Conservation (phyloP, 164 flowering plant genomes). For the Aristolochia contorta region DNA sequence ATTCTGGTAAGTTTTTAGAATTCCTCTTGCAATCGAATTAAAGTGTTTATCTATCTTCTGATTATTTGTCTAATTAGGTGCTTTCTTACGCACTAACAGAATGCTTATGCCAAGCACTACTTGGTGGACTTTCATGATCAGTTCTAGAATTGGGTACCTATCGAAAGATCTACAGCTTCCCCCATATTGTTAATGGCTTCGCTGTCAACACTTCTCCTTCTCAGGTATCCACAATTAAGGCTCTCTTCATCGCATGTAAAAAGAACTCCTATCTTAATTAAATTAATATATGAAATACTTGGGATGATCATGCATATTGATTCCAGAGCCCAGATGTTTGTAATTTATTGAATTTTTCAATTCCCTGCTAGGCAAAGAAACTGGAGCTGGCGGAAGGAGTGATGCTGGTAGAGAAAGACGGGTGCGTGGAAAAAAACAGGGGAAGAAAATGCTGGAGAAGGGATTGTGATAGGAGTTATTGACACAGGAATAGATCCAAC, state of each 20-base stretch:
- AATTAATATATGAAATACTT: too few relatives aligned
- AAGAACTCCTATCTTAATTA: too few relatives aligned
- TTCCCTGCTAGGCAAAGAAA: constrained; percentile 37
- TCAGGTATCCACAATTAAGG: constrained; percentile 31
- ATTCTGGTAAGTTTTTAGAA: too few relatives aligned
- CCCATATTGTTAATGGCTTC: constrained; percentile 70
- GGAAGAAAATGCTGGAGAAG: constrained; percentile 64
- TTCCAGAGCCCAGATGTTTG: too few relatives aligned
- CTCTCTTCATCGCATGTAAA: constrained; percentile 59
- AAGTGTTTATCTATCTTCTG: too few relatives aligned
- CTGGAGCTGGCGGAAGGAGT: constrained; percentile 45
- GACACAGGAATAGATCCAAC: constrained; percentile 78
- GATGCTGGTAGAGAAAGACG: constrained; percentile 61
- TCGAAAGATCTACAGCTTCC: constrained; percentile 76
- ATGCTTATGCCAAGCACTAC: constrained; percentile 38
- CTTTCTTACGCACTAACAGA: too few relatives aligned
- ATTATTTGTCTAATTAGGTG: too few relatives aligned
- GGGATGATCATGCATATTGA: too few relatives aligned
- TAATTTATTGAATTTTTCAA: too few relatives aligned
- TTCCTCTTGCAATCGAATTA: too few relatives aligned
- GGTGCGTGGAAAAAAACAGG: constrained; percentile 59
- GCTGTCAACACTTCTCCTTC: constrained; percentile 65
- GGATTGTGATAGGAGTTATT: constrained; percentile 71
- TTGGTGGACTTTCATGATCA: constrained; percentile 50
- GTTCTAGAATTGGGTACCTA: constrained; percentile 54